Evolutionary conservation across 2,329 filamentous ascomycete genomes (phyloP), one percentile per base, ranked within the genome.

Genomic region (Cytospora schulzeri): DNA sequence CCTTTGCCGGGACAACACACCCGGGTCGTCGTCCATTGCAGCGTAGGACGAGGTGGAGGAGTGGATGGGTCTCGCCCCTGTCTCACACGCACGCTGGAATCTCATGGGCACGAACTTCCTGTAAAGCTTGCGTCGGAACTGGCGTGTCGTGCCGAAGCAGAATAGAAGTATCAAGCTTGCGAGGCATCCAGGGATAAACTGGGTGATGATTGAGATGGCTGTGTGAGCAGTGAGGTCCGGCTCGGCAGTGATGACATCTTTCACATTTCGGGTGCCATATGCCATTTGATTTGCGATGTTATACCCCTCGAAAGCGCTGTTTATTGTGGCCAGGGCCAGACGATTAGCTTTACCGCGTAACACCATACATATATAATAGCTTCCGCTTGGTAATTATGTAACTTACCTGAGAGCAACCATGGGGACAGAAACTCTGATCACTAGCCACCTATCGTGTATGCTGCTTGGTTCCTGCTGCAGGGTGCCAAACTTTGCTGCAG

Each of bases 361-460:
- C n/a, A 48, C 11, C 7, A 14, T 45, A n/a, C 38, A 41, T 19
- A 41, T 19, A 41, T 41, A 9, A 24, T 24, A n/a, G 38, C 2
- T 41, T 8, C 38, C 9, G 38, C n/a, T n/a, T 4, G 41, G 19
- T 8, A 38, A n/a, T n/a, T 19, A 19, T 7, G 17, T n/a, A 15
- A 26, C 62, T 56, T 57, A 64, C 62, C 57, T 51, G 22, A 67
- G 35, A 19, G 52, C 35, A 3, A 62, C 31, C 33, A 60, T 26
- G 0, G 65, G 65, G 8, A 62, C 41, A 4, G 60, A 50, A 3
- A 64, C 63, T n/a, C 65, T 57, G 35, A 58, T 48, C 19, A 67
- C 63, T n/a, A 67, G 63, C 38, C 60, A 67, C 9, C 60, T 62
- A 15, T 67, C 65, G 24, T 67, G 63, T 41, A 67, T 67, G 24